A percentile compares a stretch with the other conserved stretches of the same genome.
These are phyloP conservation scores for Solanum hybrid DNA, from an alignment of 305 asterid species.

Conservation along the genomic window DNA sequence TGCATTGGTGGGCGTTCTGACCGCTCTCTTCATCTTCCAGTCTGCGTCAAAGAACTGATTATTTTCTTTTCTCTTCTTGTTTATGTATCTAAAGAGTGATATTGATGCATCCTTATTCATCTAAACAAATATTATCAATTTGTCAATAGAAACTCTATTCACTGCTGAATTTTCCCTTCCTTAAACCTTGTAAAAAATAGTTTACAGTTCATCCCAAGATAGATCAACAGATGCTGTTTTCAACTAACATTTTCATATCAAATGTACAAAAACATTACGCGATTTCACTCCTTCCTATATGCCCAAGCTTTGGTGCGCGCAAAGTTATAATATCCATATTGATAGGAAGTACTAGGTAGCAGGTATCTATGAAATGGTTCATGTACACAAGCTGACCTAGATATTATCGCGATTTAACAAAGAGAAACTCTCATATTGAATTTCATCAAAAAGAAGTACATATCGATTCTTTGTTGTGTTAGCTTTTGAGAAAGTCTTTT, in stretches of 20 bases:
- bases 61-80: background rate
- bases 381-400: background rate
- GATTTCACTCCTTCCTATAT: background rate
- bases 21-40: slow-evolving; percentile 81
- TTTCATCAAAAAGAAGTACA: background rate
- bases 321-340: background rate
- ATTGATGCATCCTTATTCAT: background rate
- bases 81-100: background rate
- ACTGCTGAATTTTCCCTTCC: background rate
- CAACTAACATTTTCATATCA: background rate
- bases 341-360: too few relatives aligned
- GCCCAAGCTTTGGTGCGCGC: background rate
- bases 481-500: background rate
- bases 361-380: background rate
- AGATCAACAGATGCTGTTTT: background rate
- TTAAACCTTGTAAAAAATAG: background rate
- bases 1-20: slow-evolving; percentile 60
- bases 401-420: background rate
- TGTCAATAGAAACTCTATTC: background rate
- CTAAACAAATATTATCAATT: background rate
- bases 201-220: background rate
- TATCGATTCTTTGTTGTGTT: background rate
- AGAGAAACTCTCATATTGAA: background rate
- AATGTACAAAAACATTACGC: background rate
- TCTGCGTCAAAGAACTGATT: slow-evolving; percentile 59